phyloP scores from a whole-genome alignment of 2,329 filamentous ascomycete species.

The Aspergillus sp. region DNA sequence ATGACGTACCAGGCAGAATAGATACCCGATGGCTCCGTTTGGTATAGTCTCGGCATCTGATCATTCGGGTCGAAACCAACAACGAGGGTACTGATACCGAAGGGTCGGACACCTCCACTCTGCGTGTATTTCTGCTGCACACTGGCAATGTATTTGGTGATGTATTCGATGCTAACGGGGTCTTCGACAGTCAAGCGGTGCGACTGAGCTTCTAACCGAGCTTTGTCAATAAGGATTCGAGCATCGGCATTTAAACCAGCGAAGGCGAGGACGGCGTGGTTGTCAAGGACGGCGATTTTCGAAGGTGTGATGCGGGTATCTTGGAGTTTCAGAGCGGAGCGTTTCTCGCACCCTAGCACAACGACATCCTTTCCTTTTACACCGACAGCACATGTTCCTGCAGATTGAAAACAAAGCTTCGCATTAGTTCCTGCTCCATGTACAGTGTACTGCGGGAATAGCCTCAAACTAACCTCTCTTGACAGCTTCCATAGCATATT shows the following conservation, averaged over 20 bases:
- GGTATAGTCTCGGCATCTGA: constrained; percentile 85
- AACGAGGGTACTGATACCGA: constrained; percentile 95
- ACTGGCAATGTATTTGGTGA: constrained; percentile 96
- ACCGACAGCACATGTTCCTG: constrained; percentile 95
- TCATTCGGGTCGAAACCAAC: constrained; percentile 97
- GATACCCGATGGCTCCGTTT: constrained; percentile 98
- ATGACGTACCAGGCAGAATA: constrained; percentile 88
- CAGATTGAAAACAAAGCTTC: constrained; percentile 4
- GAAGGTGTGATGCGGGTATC: constrained; percentile 98
- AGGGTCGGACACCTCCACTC: constrained; percentile 96
- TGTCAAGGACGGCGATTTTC: constrained; percentile 95
- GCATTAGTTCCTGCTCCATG: constrained; percentile 19
- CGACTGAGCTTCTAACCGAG: constrained; percentile 92
- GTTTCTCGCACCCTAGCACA: constrained; percentile 96
- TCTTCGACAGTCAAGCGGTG: constrained; percentile 97
- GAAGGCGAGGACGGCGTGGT: constrained; percentile 94
- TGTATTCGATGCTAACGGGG: constrained; percentile 97
- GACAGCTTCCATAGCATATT: constrained; percentile 98
- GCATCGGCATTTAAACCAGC: constrained; percentile 97
- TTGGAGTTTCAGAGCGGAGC: constrained; percentile 98
- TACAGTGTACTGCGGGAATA: constrained; percentile 13
- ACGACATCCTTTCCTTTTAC: constrained; percentile 95
- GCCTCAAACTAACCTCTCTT: constrained; percentile 69
- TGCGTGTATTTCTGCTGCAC: constrained; percentile 99
- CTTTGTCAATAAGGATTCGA: constrained; percentile 97